Base-by-base conservation (phyloP, 2,329 filamentous ascomycete genomes). In the Chalaropsis thielavioides region DNA sequence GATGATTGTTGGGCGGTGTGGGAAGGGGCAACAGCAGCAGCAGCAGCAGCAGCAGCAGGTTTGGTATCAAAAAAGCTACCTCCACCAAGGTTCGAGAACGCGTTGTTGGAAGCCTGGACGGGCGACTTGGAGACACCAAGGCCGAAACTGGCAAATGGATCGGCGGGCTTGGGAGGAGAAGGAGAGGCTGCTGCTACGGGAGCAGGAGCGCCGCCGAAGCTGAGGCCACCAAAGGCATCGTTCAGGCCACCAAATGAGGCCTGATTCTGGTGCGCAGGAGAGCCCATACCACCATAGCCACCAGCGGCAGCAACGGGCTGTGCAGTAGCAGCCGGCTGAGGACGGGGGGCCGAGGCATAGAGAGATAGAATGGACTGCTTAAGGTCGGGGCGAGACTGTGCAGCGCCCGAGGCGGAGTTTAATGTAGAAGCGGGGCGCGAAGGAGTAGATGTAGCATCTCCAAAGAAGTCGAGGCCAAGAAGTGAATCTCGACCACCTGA, bases 301-400 rank as follows among this genome's bases (percentile, higher is more conserved):
- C 79, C 46, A 81, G 80, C 13, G 82, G 80, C 43, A 81, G 79
- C 46, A 81, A 80, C 11, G 82, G 80, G 43, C 79, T 78, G 64
- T 72, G 13, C 49, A 4, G 44, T 2, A 38, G 80, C 76, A 51
- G 71, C 70, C 54, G 76, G 74, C 31, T 83, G 79, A n/a, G 89
- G 85, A 72, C 90, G 88, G 1, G 91, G 88, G 4, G 84, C 84
- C 7, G 90, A 88, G 11, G 92, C 90, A 73, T 99, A 99, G 17
- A 99, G 81, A 7, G 94, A 99, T 61, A 99, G 77, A 67, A 99
- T 99, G 1, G 92, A 97, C 75, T 96, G 92, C 76, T 99, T 99
- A 67, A 99, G 79, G 73, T 99, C 94, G 2, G 92, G 92, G 68
- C 94, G 82, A 58, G 91, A 95, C 70, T 89, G 86, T 13, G 81